Evolutionary conservation across 2,329 filamentous ascomycete species (phyloP).

Genomic region (Nannizzia gypsea): DNA sequence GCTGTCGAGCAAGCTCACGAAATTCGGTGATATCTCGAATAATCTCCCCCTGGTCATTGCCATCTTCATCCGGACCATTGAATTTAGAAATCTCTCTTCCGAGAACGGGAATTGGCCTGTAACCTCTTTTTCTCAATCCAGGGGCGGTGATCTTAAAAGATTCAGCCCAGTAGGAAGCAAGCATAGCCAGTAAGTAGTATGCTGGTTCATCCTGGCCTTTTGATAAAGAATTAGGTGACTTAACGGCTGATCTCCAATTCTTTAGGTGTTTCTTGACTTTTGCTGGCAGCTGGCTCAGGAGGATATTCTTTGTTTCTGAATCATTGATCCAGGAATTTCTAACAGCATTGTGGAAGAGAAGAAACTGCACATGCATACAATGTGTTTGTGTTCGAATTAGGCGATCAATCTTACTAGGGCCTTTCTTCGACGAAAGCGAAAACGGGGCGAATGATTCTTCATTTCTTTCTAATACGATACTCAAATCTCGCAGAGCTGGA

Average conservation of each 20-base stretch:
- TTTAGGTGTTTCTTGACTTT: constrained; percentile 61
- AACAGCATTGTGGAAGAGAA: constrained; percentile 82
- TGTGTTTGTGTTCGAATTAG: constrained; percentile 68
- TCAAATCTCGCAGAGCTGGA: constrained; percentile 53
- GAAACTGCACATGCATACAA: constrained; percentile 72
- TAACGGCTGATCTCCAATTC: constrained; percentile 60
- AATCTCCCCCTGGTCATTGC: constrained; percentile 61
- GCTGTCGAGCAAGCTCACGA: constrained; percentile 53
- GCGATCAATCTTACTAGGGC: constrained; percentile 72
- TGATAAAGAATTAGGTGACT: constrained; percentile 31
- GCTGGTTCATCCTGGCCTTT: constrained; percentile 51
- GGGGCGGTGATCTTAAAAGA: constrained; percentile 66
- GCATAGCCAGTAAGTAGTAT: constrained; percentile 58
- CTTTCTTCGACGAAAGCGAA: constrained; percentile 57
- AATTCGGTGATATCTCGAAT: constrained; percentile 58
- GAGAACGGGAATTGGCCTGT: constrained; percentile 64
- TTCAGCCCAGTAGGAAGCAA: constrained; percentile 83
- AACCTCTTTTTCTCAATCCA: constrained; percentile 77
- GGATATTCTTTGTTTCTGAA: constrained; percentile 57
- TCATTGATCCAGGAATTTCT: constrained; percentile 80
- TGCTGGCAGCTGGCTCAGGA: constrained; percentile 61
- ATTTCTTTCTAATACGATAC: constrained; percentile 52
- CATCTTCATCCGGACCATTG: constrained; percentile 50
- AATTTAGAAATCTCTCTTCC: constrained; percentile 63
- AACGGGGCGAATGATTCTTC: constrained; percentile 50